Percentiles rank a stretch among this genome's conserved stretches.
These are phyloP conservation scores for Brassica cretica DNA, from an alignment of 345 rosid genomes.

Conservation along the genomic window DNA sequence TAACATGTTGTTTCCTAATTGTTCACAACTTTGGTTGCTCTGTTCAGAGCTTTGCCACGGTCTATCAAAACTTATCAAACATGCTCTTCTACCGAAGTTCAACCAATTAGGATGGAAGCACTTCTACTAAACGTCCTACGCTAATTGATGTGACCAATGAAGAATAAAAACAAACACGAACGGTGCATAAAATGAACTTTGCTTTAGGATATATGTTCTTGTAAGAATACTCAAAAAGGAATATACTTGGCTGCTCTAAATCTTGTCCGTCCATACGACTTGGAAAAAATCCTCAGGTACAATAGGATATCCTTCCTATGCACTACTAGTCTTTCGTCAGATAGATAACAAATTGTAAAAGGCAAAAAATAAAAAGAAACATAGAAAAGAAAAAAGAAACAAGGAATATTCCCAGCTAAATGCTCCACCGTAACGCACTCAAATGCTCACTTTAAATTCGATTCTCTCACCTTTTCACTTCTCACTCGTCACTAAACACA, in stretches of 20 bases:
- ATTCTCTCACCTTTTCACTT: constrained; percentile 17
- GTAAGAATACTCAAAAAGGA: background rate
- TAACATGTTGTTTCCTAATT: too few species aligned
- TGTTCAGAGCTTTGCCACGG: too few species aligned
- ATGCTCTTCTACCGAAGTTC: too few species aligned
- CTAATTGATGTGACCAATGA: too few species aligned
- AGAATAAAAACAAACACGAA: background rate
- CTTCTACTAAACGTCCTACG: too few species aligned
- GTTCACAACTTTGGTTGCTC: too few species aligned
- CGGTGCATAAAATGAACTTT: background rate
- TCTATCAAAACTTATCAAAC: too few species aligned
- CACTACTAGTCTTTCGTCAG: constrained; percentile 2
- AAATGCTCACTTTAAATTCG: constrained; percentile 17
- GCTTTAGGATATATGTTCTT: background rate
- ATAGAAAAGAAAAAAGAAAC: background rate
- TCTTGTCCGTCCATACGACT: constrained; percentile 21
- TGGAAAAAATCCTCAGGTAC: constrained; percentile 23
- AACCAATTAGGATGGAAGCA: too few species aligned
- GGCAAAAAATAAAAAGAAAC: background rate
- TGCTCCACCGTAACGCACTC: constrained; percentile 11
- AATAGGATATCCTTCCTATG: constrained; percentile 33
- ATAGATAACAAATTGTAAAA: background rate
- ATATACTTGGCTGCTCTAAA: constrained; percentile 5
- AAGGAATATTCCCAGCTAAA: constrained; percentile 36
- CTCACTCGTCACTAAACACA: constrained; percentile 8